Evolutionary conservation across 495 filamentous ascomycete genomes (phyloP).

Genomic region (Articulospora tetracladia): DNA sequence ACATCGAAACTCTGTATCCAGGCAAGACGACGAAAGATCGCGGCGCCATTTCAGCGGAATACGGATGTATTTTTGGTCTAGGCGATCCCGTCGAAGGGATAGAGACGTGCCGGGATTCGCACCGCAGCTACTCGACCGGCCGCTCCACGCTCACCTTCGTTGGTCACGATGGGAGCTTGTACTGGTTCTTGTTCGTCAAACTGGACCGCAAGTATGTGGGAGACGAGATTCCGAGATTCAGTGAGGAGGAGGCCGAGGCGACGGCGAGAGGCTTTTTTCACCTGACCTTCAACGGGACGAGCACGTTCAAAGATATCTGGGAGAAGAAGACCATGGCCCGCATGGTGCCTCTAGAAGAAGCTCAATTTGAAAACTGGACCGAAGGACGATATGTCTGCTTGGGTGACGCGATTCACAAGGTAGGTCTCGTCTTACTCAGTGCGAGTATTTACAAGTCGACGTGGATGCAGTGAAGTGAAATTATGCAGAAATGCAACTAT

Average conservation of each 20-base stretch:
- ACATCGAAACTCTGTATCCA: neutral
- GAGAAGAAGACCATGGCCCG: constrained; percentile 15
- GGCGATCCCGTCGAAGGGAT: neutral
- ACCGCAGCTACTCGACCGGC: neutral
- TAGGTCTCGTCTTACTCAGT: neutral
- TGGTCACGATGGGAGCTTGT: neutral
- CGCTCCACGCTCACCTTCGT: neutral
- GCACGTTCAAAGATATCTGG: constrained; percentile 37
- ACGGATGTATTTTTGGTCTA: neutral
- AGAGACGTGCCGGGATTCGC: neutral
- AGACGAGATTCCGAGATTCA: constrained; percentile 34
- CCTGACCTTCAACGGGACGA: constrained; percentile 27
- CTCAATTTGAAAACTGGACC: constrained; percentile 33
- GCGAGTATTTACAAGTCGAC: too few relatives aligned
- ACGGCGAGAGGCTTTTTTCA: constrained; percentile 26
- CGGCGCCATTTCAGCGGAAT: constrained; percentile 1
- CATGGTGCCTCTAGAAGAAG: constrained; percentile 38
- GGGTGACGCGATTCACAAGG: constrained; percentile 42
- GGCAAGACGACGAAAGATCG: constrained; percentile 7
- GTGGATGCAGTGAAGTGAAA: too few relatives aligned
- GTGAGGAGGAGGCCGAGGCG: constrained; percentile 31
- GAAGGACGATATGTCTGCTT: constrained; percentile 36
- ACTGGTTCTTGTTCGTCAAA: constrained; percentile 20
- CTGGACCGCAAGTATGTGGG: constrained; percentile 34
- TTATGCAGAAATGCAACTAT: too few relatives aligned